Evolutionary conservation across 177 flowering plant genomes (phyloP), one percentile per base, ranked within the genome.

Genomic region (Tripterygium wilfordii): DNA sequence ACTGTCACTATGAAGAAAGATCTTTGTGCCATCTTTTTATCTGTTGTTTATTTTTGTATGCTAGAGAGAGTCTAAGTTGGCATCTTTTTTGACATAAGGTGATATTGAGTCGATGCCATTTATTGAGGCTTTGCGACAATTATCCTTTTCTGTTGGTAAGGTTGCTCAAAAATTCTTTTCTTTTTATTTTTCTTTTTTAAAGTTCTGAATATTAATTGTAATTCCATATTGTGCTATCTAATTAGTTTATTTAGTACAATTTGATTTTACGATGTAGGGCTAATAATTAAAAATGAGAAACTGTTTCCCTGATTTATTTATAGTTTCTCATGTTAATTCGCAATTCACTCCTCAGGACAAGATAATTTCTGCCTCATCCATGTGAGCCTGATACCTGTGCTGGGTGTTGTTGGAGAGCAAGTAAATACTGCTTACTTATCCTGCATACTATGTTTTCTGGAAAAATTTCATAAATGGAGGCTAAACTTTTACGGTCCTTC

Each of bases 91-190:
- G 29, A 33, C 80, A 61, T 82, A 94, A 89, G 99, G 97, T 69
- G 99, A 94, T 58, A 94, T 89, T 57, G 97, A 94, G 62, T 94
- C 97, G 5, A 94, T 94, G 99, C 97, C 99, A 56, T 94, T 94
- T 53, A 83, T 86, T 30, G 99, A 94, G 67, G 97, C 99, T 64
- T 53, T 94, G 59, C 77, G 99, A 7, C 99, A 94, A 54, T 61
- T 94, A 31, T 87, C 86, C 18, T 94, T 84, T 65, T 67, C 88
- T 43, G 86, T 87, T 55, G 99, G 99, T 94, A 70, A 64, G 62
- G 32, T 49, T 35, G n/a, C 10, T 3, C 17, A 9, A 5, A 9
- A 14, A 30, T 36, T 28, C 9, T 46, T 12, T 10, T 2, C 36
- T 35, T 10, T 25, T 8, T 15, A n/a, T 24, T 19, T n/a, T n/a